Conservation (phyloP, 768 basidiomycete genomes). For the Paxillus ammoniavirescens region DNA sequence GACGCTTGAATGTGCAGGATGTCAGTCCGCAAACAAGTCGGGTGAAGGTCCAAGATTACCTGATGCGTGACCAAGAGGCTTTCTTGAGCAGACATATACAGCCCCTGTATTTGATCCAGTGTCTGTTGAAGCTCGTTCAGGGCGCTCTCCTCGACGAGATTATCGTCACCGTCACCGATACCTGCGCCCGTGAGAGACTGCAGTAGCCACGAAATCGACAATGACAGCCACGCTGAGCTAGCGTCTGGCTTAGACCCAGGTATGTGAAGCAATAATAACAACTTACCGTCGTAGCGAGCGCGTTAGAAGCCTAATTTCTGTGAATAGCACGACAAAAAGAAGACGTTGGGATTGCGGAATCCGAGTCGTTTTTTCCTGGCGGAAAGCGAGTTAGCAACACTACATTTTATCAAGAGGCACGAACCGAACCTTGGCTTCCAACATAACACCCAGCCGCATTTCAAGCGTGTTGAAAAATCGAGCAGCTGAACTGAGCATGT, state of each 20-base stretch:
- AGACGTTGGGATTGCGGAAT: conserved; percentile 59
- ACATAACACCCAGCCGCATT: conserved; percentile 48
- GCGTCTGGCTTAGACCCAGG: conserved; percentile 29
- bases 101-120: conserved; percentile 41
- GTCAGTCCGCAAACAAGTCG: neutral
- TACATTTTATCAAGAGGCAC: neutral
- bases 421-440: conserved; percentile 53
- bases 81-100: conserved; percentile 53
- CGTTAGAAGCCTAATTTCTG: conserved; percentile 61
- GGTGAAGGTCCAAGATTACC: conserved; percentile 31
- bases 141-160: conserved; percentile 36
- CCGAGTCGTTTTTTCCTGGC: conserved; percentile 51
- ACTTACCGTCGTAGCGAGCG: conserved; percentile 63
- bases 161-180: conserved; percentile 25
- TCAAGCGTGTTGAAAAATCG: conserved; percentile 57
- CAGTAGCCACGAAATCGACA: conserved; percentile 30
- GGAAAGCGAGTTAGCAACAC: too few relatives aligned
- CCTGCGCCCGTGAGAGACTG: conserved; percentile 18
- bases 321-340: conserved; percentile 58
- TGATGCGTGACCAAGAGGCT: conserved; percentile 42
- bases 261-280: neutral
- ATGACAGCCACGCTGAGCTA: conserved; percentile 27
- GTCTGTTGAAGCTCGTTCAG: conserved; percentile 44
- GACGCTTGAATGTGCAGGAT: conserved; percentile 31
- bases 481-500: neutral